Percentiles rank a stretch among this genome's conserved stretches.
Evolutionary conservation across 805 yeast genomes (phyloP).

Genomic region (Metschnikowia similis): DNA sequence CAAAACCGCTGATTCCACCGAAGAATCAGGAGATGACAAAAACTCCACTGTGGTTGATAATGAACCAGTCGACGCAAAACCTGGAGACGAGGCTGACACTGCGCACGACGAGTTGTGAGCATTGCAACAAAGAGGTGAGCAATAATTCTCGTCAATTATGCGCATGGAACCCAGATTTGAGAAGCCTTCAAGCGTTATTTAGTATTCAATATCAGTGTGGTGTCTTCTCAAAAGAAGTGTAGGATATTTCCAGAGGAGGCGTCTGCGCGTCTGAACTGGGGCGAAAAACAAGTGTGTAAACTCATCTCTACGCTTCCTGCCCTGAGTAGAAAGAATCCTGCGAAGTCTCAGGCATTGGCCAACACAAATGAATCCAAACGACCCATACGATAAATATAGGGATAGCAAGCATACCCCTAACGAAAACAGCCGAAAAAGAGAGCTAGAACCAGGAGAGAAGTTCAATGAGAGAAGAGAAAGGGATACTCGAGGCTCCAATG

Average conservation of each 20-base stretch:
- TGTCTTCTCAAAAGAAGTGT: neutral
- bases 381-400: constrained; percentile 2
- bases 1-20: neutral
- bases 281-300: neutral
- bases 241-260: neutral
- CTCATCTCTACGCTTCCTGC: neutral
- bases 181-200: neutral
- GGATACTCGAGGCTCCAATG: constrained; percentile 13
- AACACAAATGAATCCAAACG: neutral
- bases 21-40: constrained; percentile 1
- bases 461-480: constrained; percentile 7
- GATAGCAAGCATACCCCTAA: neutral
- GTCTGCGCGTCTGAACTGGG: neutral
- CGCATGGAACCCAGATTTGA: too few relatives aligned
- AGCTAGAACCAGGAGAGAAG: constrained; percentile 1
- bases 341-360: neutral
- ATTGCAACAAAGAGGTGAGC: neutral
- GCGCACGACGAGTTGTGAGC: constrained; percentile 3
- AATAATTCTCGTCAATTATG: neutral
- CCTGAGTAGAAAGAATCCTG: neutral
- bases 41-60: constrained; percentile 4
- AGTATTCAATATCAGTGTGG: neutral
- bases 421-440: constrained; percentile 2
- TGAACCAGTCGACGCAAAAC: constrained; percentile 2
- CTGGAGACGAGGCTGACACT: constrained; percentile 1